Base-by-base conservation (phyloP, 352 stramenopile genomes). In the Blastocystis sp. region DNA sequence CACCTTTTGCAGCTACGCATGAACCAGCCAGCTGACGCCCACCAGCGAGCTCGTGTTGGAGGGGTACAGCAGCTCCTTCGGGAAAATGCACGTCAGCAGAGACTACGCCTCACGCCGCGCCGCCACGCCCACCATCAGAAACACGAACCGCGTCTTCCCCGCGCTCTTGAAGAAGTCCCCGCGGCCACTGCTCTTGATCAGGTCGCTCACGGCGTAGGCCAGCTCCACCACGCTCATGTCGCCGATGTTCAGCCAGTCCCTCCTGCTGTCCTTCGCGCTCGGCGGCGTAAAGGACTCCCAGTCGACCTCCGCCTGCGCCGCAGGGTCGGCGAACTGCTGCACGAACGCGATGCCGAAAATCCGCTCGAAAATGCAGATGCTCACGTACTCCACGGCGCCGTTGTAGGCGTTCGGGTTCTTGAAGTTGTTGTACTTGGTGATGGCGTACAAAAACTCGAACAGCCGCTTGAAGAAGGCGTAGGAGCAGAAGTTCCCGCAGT, bases 391-490 rank as follows among this genome's bases (percentile, higher is more conserved):
- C 21, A 69, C 34, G n/a, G 74, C 74, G 21, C 74, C 74, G n/a
- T 61, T 28, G 34, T 67, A 84, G 28, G 56, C 52, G 10, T 69
- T 28, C 2, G 74, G 74, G 45, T 84, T 84, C 45, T 59, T 53
- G 61, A 69, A 84, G 23, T 69, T 84, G 74, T 84, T 84, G 56
- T 84, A 84, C 40, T 67, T 56, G 21, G 74, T 84, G 23, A 84
- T 14, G 56, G 56, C 11, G 45, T 41, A 67, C 4, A 84, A 28
- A 28, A 84, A 84, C 28, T 69, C 17, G 43, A 84, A 65, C 21
- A 84, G 61, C 28, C 60, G 65, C 4, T 64, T 53, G 40, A 84
- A 84, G 21, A 41, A 28, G 21, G 53, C 74, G 45, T 56, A 84
- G 45, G 56, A 61, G 23, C 56, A 59, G 74, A 67, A 84, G 66